These are phyloP conservation scores for Lactifluus volemus DNA, from an alignment of 768 basidiomycete species.

Conservation along the genomic window DNA sequence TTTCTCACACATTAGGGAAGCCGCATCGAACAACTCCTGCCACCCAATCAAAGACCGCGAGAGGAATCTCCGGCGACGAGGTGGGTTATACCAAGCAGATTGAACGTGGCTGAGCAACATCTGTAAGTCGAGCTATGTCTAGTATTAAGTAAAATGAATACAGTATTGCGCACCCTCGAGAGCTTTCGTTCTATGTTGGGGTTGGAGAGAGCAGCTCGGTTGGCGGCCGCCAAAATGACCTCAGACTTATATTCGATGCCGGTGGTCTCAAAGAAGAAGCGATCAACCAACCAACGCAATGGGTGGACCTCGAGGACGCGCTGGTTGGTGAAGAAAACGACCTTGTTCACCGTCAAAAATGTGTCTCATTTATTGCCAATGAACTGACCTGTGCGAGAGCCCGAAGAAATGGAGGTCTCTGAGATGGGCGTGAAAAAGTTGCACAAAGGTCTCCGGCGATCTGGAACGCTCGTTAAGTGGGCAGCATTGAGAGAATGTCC, in stretches of 20 bases:
- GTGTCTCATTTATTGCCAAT: constrained; percentile 5
- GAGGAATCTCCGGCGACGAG: constrained; percentile 55
- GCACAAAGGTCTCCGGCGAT: constrained; percentile 42
- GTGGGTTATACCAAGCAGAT: constrained; percentile 59
- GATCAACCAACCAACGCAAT: constrained; percentile 49
- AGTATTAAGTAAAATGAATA: background rate
- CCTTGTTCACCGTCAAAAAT: constrained; percentile 6
- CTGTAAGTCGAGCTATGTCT: constrained; percentile 29
- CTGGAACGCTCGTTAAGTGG: constrained; percentile 23
- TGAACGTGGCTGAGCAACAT: constrained; percentile 49
- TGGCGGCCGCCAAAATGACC: constrained; percentile 33
- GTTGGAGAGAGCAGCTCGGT: constrained; percentile 28
- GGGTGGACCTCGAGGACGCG: constrained; percentile 31
- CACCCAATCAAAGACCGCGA: constrained; percentile 57
- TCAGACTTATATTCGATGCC: constrained; percentile 42
- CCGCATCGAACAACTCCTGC: constrained; percentile 51
- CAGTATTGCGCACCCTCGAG: constrained; percentile 26
- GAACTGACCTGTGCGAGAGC: constrained; percentile 51
- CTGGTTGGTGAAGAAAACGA: background rate
- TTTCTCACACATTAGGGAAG: constrained; percentile 25
- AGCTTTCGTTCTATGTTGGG: constrained; percentile 33
- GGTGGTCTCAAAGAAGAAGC: constrained; percentile 42
- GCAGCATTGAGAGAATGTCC: background rate
- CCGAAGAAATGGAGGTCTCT: constrained; percentile 48
- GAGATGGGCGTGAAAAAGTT: constrained; percentile 36